phyloP scores from a whole-genome alignment of 345 rosid species.

The Alliaria petiolata region DNA sequence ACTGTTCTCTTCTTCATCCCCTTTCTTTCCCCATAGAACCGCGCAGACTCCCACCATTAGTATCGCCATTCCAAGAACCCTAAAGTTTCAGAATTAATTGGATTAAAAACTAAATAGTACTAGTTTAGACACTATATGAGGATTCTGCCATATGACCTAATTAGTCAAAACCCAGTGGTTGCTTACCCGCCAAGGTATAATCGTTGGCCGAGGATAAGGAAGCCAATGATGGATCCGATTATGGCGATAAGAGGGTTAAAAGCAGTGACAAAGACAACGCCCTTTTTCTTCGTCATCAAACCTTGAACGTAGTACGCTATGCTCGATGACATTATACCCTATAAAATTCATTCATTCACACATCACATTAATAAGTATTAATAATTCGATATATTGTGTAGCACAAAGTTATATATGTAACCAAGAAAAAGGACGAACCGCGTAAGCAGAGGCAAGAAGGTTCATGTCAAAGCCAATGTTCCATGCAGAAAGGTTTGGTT shows the following conservation, averaged over 20 bases:
- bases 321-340: constrained; percentile 93
- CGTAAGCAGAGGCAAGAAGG: constrained; percentile 90
- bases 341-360: background rate
- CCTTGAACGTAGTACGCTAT: constrained; percentile 95
- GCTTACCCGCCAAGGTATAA: constrained; percentile 75
- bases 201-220: constrained; percentile 68
- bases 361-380: background rate
- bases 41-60: constrained; percentile 68
- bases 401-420: background rate
- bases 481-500: constrained; percentile 66
- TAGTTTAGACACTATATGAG: no score
- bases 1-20: constrained; percentile 41
- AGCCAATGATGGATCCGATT: constrained; percentile 76
- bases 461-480: constrained; percentile 83
- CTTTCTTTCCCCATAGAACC: constrained; percentile 90
- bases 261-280: constrained; percentile 84
- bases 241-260: constrained; percentile 96
- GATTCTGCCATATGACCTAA: background rate
- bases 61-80: constrained; percentile 56
- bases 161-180: background rate
- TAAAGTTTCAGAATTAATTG: constrained; percentile 24
- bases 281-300: constrained; percentile 69
- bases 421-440: constrained; percentile 42
- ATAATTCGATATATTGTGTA: background rate
- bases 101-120: background rate